These are phyloP conservation scores for Candida sanyaensis DNA, from an alignment of 1,139 yeast species.

Conservation along the genomic window DNA sequence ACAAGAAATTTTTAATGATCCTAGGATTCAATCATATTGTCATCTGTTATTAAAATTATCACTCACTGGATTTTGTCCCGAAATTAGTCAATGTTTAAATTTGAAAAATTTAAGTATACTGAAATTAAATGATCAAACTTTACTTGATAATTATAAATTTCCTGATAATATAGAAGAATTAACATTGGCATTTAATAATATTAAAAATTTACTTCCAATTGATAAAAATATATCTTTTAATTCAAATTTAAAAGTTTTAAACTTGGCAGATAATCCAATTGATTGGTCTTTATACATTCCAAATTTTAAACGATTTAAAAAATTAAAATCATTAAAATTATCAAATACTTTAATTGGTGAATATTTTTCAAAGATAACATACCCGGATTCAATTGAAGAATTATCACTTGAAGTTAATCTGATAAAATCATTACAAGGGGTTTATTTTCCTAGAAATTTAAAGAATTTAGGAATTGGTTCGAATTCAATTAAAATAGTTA, in stretches of 20 bases:
- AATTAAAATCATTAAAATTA: slow-evolving; percentile 18
- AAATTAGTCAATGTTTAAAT: slow-evolving; percentile 1
- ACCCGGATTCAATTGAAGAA: slow-evolving; percentile 20
- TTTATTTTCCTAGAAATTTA: slow-evolving; percentile 21
- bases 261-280: slow-evolving; percentile 26
- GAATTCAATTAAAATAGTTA: slow-evolving; percentile 17
- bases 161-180: slow-evolving; percentile 16
- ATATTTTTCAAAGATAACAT: slow-evolving; percentile 14
- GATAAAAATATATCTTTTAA: slow-evolving; percentile 7
- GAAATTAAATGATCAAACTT: slow-evolving; percentile 1
- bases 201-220: slow-evolving; percentile 12
- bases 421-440: slow-evolving; percentile 19
- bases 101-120: slow-evolving; percentile 5
- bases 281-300: slow-evolving; percentile 19
- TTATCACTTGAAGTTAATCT: slow-evolving; percentile 26
- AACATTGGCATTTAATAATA: slow-evolving; percentile 17
- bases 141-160: slow-evolving; percentile 7
- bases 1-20: slow-evolving; percentile 4
- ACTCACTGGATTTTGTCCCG: slow-evolving; percentile 2
- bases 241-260: slow-evolving; percentile 14
- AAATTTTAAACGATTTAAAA: slow-evolving; percentile 12
- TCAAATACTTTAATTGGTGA: slow-evolving; percentile 21
- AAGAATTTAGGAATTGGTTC: slow-evolving; percentile 24
- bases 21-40: not conserved
- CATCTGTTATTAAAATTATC: slow-evolving; percentile 3